These are phyloP conservation scores for Yamadazyma ubonensis DNA, from an alignment of 805 yeast species.

Conservation along the genomic window DNA sequence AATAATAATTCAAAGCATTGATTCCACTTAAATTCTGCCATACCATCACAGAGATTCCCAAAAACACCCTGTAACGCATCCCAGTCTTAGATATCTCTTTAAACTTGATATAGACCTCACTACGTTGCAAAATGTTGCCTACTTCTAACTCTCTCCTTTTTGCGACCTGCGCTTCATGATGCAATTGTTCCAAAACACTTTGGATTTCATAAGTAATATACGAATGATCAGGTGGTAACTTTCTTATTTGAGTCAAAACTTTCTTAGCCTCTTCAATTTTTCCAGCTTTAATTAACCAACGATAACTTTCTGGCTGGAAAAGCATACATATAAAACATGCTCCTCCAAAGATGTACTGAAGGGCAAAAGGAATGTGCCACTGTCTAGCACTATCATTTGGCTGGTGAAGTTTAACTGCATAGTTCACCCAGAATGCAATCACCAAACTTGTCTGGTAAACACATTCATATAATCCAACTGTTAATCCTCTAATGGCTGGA, in stretches of 20 bases:
- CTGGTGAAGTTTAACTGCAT: constrained; percentile 64
- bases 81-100: constrained; percentile 5
- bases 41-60: constrained; percentile 7
- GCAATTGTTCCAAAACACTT: constrained; percentile 5
- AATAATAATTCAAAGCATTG: constrained; percentile 53
- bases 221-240: constrained; percentile 4
- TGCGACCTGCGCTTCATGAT: constrained; percentile 2
- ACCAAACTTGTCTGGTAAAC: constrained; percentile 64
- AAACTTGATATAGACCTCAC: constrained; percentile 2
- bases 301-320: constrained; percentile 83
- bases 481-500: constrained; percentile 74
- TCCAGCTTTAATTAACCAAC: constrained; percentile 70
- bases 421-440: constrained; percentile 71
- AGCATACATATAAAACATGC: constrained; percentile 54
- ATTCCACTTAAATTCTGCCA: constrained; percentile 10
- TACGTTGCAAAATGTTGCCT: not conserved
- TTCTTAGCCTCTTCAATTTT: constrained; percentile 54
- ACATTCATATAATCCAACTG: constrained; percentile 80
- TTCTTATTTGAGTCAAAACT: constrained; percentile 44
- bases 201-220: constrained; percentile 9
- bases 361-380: constrained; percentile 71
- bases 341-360: constrained; percentile 66
- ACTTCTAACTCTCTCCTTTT: not conserved
- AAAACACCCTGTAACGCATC: constrained; percentile 4
- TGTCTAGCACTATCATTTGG: constrained; percentile 42